Conservation (phyloP, 805 yeast genomes). For the Teunomyces gatunensis region DNA sequence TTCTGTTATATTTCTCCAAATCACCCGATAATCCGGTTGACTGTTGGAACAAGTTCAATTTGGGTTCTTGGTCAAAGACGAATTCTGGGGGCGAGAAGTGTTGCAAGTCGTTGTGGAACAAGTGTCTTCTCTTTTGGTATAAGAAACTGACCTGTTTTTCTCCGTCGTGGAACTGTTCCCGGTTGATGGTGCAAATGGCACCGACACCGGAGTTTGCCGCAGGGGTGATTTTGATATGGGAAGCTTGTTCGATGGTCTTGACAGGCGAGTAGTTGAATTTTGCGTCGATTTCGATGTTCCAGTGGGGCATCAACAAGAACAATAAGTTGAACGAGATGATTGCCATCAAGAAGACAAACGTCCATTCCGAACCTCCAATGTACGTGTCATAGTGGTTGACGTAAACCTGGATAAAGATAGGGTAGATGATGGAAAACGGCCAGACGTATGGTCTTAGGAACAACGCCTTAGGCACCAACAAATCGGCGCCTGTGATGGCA, state of each 20-base stretch:
- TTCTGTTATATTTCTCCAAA: constrained; percentile 46
- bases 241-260: constrained; percentile 55
- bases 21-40: constrained; percentile 57
- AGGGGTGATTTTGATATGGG: constrained; percentile 73
- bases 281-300: constrained; percentile 76
- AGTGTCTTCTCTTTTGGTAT: constrained; percentile 89
- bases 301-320: constrained; percentile 86
- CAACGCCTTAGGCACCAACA: constrained; percentile 66
- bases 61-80: constrained; percentile 59
- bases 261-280: constrained; percentile 65
- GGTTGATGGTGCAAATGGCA: constrained; percentile 64
- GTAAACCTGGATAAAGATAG: constrained; percentile 66
- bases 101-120: constrained; percentile 53
- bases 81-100: constrained; percentile 81
- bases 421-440: constrained; percentile 80
- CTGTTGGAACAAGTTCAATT: constrained; percentile 54
- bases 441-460: constrained; percentile 71
- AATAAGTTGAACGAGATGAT: constrained; percentile 70
- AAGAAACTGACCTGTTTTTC: constrained; percentile 66
- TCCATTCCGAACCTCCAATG: constrained; percentile 93
- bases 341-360: constrained; percentile 79
- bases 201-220: constrained; percentile 84
- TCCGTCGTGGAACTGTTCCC: constrained; percentile 54
- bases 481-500: constrained; percentile 66
- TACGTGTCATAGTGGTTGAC: constrained; percentile 69